Percentiles rank a stretch among this genome's conserved stretches.
Conservation (phyloP, 176 grass and related monocot genomes). For the Cenchrus americanus region DNA sequence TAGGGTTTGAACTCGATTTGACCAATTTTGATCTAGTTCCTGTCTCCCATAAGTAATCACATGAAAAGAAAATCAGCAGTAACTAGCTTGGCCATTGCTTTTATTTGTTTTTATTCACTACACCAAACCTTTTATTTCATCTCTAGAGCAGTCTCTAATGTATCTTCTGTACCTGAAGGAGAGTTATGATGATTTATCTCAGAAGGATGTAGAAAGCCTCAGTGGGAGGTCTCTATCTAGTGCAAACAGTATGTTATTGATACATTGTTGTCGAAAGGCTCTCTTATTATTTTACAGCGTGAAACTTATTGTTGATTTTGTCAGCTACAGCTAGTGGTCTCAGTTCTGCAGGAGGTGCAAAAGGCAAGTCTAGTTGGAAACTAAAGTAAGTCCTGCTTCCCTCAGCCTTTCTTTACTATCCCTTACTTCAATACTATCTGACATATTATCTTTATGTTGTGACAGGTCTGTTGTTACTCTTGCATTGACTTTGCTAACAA, state of each 20-base stretch:
- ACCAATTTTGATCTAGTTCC: not conserved
- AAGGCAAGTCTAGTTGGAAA: slow-evolving; percentile 68
- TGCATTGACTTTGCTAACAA: slow-evolving; percentile 88
- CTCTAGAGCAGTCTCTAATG: not conserved
- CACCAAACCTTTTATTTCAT: not conserved
- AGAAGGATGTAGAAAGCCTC: slow-evolving; percentile 56
- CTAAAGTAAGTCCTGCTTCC: slow-evolving; percentile 54
- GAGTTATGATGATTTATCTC: slow-evolving; percentile 38
- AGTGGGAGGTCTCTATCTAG: slow-evolving; percentile 46
- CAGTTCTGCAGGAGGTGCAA: slow-evolving; percentile 10
- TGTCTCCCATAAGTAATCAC: not conserved
- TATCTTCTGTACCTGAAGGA: slow-evolving; percentile 35
- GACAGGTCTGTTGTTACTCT: slow-evolving; percentile 65
- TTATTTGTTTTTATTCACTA: not conserved
- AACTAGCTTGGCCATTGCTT: not conserved
- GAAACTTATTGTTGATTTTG: slow-evolving; percentile 6
- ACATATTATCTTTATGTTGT: slow-evolving; percentile 20
- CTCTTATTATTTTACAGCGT: not conserved
- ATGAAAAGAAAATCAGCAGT: not conserved
- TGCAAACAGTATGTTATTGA: slow-evolving; percentile 39
- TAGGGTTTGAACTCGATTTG: not conserved
- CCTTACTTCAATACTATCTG: slow-evolving; percentile 9
- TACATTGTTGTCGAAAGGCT: not conserved
- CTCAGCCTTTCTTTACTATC: not conserved
- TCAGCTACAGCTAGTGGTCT: slow-evolving; percentile 1